These are phyloP conservation scores for Brassica balearica DNA, from an alignment of 441 rosid genomes.

Conservation along the genomic window DNA sequence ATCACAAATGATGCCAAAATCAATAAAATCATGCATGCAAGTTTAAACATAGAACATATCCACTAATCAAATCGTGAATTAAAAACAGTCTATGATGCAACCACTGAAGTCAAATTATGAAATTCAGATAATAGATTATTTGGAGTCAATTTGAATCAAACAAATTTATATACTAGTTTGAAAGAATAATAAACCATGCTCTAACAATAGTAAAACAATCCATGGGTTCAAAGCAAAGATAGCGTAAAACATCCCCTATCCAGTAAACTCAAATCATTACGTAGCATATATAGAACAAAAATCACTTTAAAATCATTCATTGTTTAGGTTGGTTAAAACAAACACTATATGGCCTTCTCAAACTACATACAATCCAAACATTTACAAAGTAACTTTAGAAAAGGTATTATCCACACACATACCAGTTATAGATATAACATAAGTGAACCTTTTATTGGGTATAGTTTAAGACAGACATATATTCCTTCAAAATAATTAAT, in stretches of 20 bases:
- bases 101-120: background rate
- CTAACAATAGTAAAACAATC: background rate
- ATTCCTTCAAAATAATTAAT: background rate
- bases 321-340: background rate
- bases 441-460: background rate
- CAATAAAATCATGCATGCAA: background rate
- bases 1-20: background rate
- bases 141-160: background rate
- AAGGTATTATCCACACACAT: background rate
- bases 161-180: background rate
- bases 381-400: background rate
- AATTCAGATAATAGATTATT: background rate
- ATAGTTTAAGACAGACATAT: background rate
- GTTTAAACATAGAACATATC: constrained; percentile 2
- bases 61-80: background rate
- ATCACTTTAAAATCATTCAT: background rate
- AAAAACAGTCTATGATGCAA: background rate
- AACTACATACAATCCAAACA: background rate
- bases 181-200: background rate
- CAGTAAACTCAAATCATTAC: background rate
- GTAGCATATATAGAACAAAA: background rate
- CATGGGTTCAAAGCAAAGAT: background rate
- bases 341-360: background rate
- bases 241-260: background rate
- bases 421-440: background rate